Conservation (phyloP, 2,329 filamentous ascomycete genomes). For the Fusarium sp. region DNA sequence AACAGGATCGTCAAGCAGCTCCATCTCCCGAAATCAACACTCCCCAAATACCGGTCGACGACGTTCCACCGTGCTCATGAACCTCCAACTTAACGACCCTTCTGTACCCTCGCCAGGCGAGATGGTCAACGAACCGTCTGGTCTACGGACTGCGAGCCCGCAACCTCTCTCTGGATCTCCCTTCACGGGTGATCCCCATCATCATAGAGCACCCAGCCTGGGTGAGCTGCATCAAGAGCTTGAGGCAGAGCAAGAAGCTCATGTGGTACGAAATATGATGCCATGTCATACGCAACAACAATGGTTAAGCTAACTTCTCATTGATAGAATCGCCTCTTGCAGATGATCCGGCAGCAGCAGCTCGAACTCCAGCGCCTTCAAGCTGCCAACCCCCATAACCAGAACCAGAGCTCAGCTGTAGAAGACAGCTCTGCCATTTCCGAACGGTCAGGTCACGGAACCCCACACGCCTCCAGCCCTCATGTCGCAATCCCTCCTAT, state of each 20-base stretch:
- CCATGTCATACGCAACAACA: constrained; percentile 13
- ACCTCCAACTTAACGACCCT: constrained; percentile 78
- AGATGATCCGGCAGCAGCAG: constrained; percentile 81
- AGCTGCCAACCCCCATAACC: constrained; percentile 50
- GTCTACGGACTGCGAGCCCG: constrained; percentile 51
- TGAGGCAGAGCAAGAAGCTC: constrained; percentile 81
- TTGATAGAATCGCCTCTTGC: constrained; percentile 74
- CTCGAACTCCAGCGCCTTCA: constrained; percentile 72
- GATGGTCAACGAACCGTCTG: constrained; percentile 61
- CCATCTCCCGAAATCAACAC: constrained; percentile 54
- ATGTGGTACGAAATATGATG: constrained; percentile 65
- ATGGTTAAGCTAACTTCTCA: constrained; percentile 28
- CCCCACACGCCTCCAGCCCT: constrained; percentile 47
- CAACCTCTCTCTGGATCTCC: constrained; percentile 60
- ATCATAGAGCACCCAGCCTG: constrained; percentile 74
- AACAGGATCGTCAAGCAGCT: constrained; percentile 62
- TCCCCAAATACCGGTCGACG: constrained; percentile 65
- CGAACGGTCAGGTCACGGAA: constrained; percentile 54
- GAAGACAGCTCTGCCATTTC: constrained; percentile 58
- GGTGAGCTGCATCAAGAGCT: constrained; percentile 83
- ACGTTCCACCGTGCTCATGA: constrained; percentile 76
- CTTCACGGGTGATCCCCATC: constrained; percentile 63
- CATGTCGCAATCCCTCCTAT: constrained; percentile 46
- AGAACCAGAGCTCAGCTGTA: constrained; percentile 50
- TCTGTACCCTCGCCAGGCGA: constrained; percentile 73